Evolutionary conservation across 257 asterid species (phyloP), one percentile per base, ranked within the genome.

Genomic region (Solanum okadae): DNA sequence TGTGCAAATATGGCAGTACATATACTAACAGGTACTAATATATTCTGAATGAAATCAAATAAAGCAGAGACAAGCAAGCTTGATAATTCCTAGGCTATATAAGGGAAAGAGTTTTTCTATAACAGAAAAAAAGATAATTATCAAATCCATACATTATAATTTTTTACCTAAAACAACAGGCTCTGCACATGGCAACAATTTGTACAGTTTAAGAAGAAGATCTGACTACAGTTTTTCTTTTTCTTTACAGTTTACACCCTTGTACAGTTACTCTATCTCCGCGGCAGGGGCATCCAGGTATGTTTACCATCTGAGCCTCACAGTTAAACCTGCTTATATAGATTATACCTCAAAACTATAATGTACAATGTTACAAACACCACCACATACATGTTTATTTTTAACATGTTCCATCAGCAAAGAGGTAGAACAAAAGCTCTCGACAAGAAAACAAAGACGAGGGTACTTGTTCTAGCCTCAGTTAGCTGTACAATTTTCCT

Each of bases 401-500:
- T 87, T 44, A 88, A 88, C 88, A 84, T 84, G 89, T 63, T 91
- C 90, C 73, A 76, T 86, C 93, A 88, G 89, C 88, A 85, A 85
- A 85, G 84, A 59, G 91, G 89, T 65, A 89, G 88, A 87, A 88
- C 86, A 86, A 70, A 65, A 86, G 87, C 93, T 89, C 79, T 91
- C 87, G 75, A 42, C 68, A 40, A 38, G 44, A 83, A 56, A 83
- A 52, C 42, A 77, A 85, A n/a, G 71, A 65, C 38, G 86, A 73
- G 70, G 84, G 84, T 86, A 89, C 91, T 88, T 93, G 72, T 84
- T 88, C 94, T 90, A 92, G 91, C 91, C 93, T 90, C 92, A 56
- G 96, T 94, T 93, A 94, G 95, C 96, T 92, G 95, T 91, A 95
- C 97, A 92, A 46, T 85, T 91, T 88, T 90, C 90, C 91, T 85